Percentiles rank a stretch among this genome's conserved stretches.
phyloP scores from a whole-genome alignment of 768 basidiomycete genomes.

The Suillus brevipes region DNA sequence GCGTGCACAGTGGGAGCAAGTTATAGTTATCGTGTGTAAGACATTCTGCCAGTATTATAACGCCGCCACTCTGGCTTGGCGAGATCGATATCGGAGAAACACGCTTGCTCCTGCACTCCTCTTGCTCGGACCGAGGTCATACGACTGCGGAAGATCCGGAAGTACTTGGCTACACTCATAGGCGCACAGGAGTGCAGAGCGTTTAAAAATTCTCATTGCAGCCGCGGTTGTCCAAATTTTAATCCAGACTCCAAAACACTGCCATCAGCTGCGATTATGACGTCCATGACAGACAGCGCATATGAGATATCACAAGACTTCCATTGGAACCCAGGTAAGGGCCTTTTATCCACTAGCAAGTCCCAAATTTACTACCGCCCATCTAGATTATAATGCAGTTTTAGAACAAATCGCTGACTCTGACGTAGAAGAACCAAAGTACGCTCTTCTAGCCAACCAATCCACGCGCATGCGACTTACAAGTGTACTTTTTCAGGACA shows the following conservation, averaged over 20 bases:
- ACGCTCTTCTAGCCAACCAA: constrained; percentile 4
- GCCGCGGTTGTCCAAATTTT: background rate
- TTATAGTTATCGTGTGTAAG: background rate
- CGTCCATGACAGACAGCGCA: constrained; percentile 15
- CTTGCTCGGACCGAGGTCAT: background rate
- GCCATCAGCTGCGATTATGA: constrained; percentile 16
- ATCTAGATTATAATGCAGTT: constrained; percentile 55
- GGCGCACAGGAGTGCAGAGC: background rate
- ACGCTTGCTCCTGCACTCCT: background rate
- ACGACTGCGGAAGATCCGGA: background rate
- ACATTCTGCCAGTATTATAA: background rate
- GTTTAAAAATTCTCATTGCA: constrained; percentile 3
- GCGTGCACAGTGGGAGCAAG: constrained; percentile 4
- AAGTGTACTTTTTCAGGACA: constrained; percentile 39
- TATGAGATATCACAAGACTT: constrained; percentile 31
- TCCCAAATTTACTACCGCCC: constrained; percentile 13
- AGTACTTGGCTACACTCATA: background rate
- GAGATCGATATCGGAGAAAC: background rate
- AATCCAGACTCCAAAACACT: background rate
- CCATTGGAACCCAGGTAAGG: constrained; percentile 55
- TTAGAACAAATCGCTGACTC: constrained; percentile 64
- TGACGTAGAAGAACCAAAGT: constrained; percentile 61
- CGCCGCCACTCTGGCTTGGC: background rate
- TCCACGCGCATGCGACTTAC: constrained; percentile 16
- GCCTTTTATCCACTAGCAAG: background rate